These are phyloP conservation scores for Pinus albicaulis DNA, from an alignment of 75 land plant genomes.

Conservation along the genomic window DNA sequence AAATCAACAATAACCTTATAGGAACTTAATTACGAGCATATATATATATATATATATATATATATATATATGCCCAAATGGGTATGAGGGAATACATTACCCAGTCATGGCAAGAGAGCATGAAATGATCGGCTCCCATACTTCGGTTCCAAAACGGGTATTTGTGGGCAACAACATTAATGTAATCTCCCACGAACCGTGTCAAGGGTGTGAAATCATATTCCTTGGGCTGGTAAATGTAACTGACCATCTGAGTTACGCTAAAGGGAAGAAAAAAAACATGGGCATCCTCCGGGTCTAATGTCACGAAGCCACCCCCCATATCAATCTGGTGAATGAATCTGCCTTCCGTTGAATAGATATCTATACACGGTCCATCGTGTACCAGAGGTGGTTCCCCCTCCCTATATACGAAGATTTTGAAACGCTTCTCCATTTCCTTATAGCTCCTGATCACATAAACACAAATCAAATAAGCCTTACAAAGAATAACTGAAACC, in stretches of 20 bases:
- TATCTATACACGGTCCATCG: conserved; percentile 77
- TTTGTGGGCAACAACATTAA: conserved; percentile 31
- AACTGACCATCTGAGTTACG: conserved; percentile 57
- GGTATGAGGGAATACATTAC: conserved; percentile 20
- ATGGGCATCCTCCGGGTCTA: conserved; percentile 66
- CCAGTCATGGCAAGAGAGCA: conserved; percentile 85
- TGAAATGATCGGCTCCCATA: conserved; percentile 68
- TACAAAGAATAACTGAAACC: neutral
- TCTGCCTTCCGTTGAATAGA: conserved; percentile 79
- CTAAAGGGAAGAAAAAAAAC: conserved; percentile 83
- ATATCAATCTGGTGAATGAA: conserved; percentile 72
- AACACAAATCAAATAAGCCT: neutral
- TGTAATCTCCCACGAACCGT: conserved; percentile 36
- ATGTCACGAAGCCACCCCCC: conserved; percentile 45
- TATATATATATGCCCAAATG: too few species aligned
- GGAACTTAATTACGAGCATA: too few species aligned
- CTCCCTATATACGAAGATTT: conserved; percentile 66
- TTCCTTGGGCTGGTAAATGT: conserved; percentile 24
- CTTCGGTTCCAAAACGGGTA: conserved; percentile 68
- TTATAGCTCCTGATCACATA: conserved; percentile 63
- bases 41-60: too few species aligned
- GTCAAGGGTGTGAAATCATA: conserved; percentile 26
- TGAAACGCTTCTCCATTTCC: conserved; percentile 88
- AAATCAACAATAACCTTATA: too few species aligned
- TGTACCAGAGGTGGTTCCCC: conserved; percentile 91